Conservation (phyloP, 208 protist genomes). For the Leishmania tropica region DNA sequence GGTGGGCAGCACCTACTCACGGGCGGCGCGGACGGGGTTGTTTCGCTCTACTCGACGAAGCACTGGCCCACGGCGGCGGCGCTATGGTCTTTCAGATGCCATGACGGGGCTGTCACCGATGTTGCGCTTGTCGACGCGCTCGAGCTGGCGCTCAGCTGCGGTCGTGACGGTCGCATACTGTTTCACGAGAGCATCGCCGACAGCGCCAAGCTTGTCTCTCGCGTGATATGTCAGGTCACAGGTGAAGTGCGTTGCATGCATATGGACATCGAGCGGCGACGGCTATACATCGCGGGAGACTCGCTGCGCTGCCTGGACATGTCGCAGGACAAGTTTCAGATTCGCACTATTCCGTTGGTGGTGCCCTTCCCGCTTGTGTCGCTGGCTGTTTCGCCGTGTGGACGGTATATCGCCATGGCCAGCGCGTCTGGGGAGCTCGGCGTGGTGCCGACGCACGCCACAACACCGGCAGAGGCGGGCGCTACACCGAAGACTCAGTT, state of each 20-base stretch:
- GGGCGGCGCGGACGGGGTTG: conserved; percentile 78
- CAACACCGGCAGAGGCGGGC: not conserved
- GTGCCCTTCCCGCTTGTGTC: conserved; percentile 70
- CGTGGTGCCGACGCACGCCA: conserved; percentile 29
- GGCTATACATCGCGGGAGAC: conserved; percentile 87
- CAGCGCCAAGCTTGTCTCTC: conserved; percentile 37
- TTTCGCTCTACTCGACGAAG: conserved; percentile 55
- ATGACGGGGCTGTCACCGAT: conserved; percentile 65
- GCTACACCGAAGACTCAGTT: conserved; percentile 15
- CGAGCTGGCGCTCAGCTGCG: conserved; percentile 61
- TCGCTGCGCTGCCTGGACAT: conserved; percentile 79
- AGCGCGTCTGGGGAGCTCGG: conserved; percentile 58
- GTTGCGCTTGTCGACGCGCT: conserved; percentile 57
- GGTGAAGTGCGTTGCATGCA: conserved; percentile 77
- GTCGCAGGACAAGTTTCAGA: conserved; percentile 40
- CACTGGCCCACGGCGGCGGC: conserved; percentile 43
- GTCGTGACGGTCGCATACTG: conserved; percentile 74
- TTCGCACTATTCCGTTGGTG: conserved; percentile 54
- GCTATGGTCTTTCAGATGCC: conserved; percentile 76
- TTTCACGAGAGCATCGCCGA: conserved; percentile 70
- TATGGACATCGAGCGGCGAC: conserved; percentile 58
- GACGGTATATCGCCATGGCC: conserved; percentile 61
- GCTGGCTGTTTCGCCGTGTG: conserved; percentile 73
- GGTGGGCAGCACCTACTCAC: conserved; percentile 59
- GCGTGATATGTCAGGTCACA: conserved; percentile 77